Evolutionary conservation across 2,329 filamentous ascomycete species (phyloP).

Genomic region (Neophaeococcomyces aloes): DNA sequence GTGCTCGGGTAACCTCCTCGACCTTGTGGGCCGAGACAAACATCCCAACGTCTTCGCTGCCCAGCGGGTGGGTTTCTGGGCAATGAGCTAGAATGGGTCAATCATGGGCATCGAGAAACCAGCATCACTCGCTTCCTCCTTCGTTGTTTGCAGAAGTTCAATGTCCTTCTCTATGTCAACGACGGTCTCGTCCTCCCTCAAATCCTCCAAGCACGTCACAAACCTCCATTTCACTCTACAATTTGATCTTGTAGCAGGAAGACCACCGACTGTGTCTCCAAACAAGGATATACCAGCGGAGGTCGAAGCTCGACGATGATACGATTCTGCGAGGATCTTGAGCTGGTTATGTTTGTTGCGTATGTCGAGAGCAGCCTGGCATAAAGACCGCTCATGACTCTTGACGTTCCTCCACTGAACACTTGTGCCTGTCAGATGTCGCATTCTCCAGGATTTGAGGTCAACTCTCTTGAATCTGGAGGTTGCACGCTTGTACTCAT

Average conservation of each 20-base stretch:
- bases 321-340: constrained; percentile 3
- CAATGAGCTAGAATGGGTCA: background rate
- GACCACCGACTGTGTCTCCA: background rate
- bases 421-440: constrained; percentile 2
- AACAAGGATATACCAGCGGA: background rate
- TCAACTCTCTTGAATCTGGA: constrained; percentile 4
- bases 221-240: constrained; percentile 3
- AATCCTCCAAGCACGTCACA: background rate
- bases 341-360: constrained; percentile 6
- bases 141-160: background rate
- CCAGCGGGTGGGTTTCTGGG: background rate
- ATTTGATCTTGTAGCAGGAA: background rate
- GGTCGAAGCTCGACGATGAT: background rate
- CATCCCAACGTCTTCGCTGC: background rate
- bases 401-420: constrained; percentile 5
- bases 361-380: constrained; percentile 12
- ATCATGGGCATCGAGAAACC: constrained; percentile 1
- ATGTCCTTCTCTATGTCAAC: constrained; percentile 1
- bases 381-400: constrained; percentile 8
- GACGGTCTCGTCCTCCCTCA: background rate
- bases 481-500: background rate
- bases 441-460: background rate
- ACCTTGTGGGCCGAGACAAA: background rate
- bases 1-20: too few relatives aligned
- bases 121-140: constrained; percentile 3